These are phyloP conservation scores for Strobilomyces confusus DNA, from an alignment of 768 basidiomycete genomes.

Conservation along the genomic window DNA sequence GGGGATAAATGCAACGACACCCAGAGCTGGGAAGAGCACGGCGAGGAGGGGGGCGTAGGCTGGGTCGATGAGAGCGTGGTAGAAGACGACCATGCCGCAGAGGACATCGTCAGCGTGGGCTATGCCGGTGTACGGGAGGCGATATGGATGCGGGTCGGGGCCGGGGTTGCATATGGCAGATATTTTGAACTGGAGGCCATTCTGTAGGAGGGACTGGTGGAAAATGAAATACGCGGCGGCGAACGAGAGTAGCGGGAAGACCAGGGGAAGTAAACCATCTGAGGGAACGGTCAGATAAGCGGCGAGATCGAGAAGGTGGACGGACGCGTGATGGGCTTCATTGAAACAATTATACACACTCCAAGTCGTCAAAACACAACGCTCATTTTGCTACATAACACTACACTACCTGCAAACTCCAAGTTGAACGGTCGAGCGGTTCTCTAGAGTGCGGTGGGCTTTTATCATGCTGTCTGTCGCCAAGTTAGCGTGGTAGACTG, in stretches of 20 bases:
- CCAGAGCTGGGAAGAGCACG: constrained; percentile 7
- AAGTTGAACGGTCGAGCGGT: no score
- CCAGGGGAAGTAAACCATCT: constrained; percentile 18
- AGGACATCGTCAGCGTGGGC: constrained; percentile 35
- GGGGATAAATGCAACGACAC: constrained; percentile 34
- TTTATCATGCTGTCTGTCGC: no score
- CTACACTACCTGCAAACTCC: no score
- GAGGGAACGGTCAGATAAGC: neutral
- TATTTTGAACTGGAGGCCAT: constrained; percentile 17
- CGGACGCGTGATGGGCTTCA: constrained; percentile 5
- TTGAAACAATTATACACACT: no score
- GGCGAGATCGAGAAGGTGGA: neutral
- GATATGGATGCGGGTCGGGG: constrained; percentile 27
- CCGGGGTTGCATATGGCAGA: constrained; percentile 32
- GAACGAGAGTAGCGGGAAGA: constrained; percentile 17
- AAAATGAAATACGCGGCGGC: constrained; percentile 13
- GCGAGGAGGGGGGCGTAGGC: constrained; percentile 16
- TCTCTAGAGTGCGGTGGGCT: no score
- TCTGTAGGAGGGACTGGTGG: constrained; percentile 7
- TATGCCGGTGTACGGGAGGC: constrained; percentile 38
- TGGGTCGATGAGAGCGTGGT: constrained; percentile 32
- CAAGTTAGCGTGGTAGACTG: no score
- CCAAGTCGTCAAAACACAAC: no score
- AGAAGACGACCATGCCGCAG: constrained; percentile 46
- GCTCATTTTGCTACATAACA: no score